Evolutionary conservation across 805 yeast genomes (phyloP), one percentile per base, ranked within the genome.

Genomic region (Teunomyces kruisii): DNA sequence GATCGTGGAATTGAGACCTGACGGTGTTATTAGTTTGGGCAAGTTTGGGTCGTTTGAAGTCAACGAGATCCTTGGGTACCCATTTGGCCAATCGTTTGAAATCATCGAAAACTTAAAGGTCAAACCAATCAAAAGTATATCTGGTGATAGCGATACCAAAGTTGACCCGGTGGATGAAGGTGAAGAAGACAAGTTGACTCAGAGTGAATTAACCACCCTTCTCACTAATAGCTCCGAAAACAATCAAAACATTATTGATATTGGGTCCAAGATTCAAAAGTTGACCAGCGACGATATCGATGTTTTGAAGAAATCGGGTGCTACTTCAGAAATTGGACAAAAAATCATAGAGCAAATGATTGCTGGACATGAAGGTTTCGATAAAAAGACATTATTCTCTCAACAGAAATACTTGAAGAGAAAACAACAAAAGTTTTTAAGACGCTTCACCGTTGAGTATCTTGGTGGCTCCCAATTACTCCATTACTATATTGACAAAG

Each of bases 321-420:
- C 77, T n/a, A 74, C 80, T 9, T 72, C 79, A 2, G 76, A 73
- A 32, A 72, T 78, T 19, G 96, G 96, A 17, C 85, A 83, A 55
- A 82, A 81, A 38, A 85, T 94, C 54, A 90, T 92, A 45, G 85
- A 85, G 50, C 80, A 79, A 53, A 87, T 94, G 67, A 84, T 90
- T 49, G 84, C 83, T 48, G 81, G 91, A 9, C 98, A 94, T 65
- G 85, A 76, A 30, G 86, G 88, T 8, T 94, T 94, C 60, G 88
- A 88, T 54, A 84, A 88, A 61, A 94, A 94, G 65, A 94, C 98
- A 5, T 71, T 83, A 24, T 88, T 78, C 58, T 88, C 97, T 1
- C 97, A 94, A 64, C 96, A 87, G 54, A 94, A 94, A 68, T 94
- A 94, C 64, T 67, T 92, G 56, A 84, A 85, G 51, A 80, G 99